Evolutionary conservation across 345 rosid species (phyloP), one percentile per base, ranked within the genome.

Genomic region (Brassica carinata): DNA sequence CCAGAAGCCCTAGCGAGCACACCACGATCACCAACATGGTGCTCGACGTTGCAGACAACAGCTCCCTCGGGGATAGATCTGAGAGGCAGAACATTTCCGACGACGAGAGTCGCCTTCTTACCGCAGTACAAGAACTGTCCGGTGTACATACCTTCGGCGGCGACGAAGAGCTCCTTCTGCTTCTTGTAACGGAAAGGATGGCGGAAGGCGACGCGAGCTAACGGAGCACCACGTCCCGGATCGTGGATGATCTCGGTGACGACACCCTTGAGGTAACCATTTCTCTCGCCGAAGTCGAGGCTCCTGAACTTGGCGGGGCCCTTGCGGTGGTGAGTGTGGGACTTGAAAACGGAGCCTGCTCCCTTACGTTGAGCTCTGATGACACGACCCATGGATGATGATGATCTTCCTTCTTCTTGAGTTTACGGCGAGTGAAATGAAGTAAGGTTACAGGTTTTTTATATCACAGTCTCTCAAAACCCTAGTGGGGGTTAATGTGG

Each of bases 271-370:
- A 90, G 83, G 67, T 89, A 89, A 0, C 95, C 95, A 26, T 90
- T 89, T 3, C 95, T 85, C 86, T 90, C 93, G 2, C 93, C 91
- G 75, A 84, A 90, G 30, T 90, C 95, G 77, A 90, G 92, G 7
- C 87, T 84, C 3, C 91, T 82, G 88, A 90, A 90, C 8, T 90
- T 84, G 4, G 93, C 91, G 0, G 95, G 89, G 2, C 95, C 94
- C 80, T 90, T 90, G 34, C 95, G 89, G 85, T 89, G 92, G 84
- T 90, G 92, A 31, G 91, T 89, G 82, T 90, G 92, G 14, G 95
- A 83, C 81, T 87, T 89, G 90, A 90, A 90, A 74, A 90, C 93
- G 29, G 92, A 89, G 2, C 93, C 95, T 0, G 93, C 89, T 64
- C 95, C 95, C 83, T 90, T 90, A 76, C 91, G 86, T 72, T 89